Evolutionary conservation across 1,284 basidiomycete species (phyloP).

Genomic region (Malassezia pachydermatis): DNA sequence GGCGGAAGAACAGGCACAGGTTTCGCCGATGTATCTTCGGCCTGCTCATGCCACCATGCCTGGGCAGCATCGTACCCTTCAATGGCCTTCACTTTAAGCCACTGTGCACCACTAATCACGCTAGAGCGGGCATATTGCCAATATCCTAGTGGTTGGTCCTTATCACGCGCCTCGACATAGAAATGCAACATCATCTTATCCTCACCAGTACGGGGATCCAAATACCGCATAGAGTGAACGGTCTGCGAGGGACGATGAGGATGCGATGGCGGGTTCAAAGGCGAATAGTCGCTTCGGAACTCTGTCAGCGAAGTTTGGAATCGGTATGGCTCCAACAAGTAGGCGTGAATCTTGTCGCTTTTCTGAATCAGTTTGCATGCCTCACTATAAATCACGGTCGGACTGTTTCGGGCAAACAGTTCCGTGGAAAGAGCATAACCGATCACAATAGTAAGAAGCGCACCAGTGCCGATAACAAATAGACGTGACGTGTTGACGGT

Average conservation of each 20-base stretch:
- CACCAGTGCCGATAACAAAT: constrained; percentile 65
- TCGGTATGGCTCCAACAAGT: constrained; percentile 32
- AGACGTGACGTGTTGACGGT: constrained; percentile 64
- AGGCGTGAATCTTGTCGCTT: constrained; percentile 52
- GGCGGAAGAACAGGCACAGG: background rate
- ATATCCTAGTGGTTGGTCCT: constrained; percentile 27
- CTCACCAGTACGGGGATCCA: constrained; percentile 24
- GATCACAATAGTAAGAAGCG: constrained; percentile 55
- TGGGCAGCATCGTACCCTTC: constrained; percentile 20
- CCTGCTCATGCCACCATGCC: constrained; percentile 13
- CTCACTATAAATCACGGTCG: constrained; percentile 74
- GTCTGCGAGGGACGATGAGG: constrained; percentile 23
- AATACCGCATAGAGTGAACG: constrained; percentile 22
- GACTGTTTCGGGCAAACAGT: constrained; percentile 82
- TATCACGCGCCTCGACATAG: constrained; percentile 32
- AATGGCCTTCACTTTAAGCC: constrained; percentile 23
- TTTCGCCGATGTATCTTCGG: background rate
- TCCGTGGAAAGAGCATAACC: constrained; percentile 76
- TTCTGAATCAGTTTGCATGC: constrained; percentile 72
- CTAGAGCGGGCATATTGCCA: constrained; percentile 25
- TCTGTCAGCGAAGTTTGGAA: constrained; percentile 28
- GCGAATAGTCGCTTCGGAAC: constrained; percentile 24
- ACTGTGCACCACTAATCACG: constrained; percentile 24
- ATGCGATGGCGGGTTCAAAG: constrained; percentile 27
- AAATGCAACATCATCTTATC: constrained; percentile 36